Base-by-base conservation (phyloP, 139 green algal species). In the Coelastrella sp. region DNA sequence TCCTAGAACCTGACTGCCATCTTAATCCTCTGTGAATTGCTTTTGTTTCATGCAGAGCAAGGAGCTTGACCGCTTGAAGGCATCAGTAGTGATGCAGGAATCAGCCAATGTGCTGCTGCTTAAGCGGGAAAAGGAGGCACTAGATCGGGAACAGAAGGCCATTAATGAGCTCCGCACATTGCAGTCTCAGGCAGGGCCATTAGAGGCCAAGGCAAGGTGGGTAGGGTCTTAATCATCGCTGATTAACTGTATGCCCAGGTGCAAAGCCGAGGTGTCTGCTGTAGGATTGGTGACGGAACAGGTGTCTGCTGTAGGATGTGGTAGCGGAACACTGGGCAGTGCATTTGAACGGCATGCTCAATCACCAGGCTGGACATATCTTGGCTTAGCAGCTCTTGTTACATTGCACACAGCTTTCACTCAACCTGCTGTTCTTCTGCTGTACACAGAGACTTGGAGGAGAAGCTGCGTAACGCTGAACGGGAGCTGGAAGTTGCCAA, bases 371-470 rank as follows among this genome's bases (percentile, higher is more conserved):
- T n/a, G n/a, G n/a, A n/a, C n/a, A n/a, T n/a, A n/a, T n/a, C n/a
- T n/a, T n/a, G n/a, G n/a, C n/a, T n/a, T n/a, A n/a, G n/a, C n/a
- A n/a, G n/a, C n/a, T n/a, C n/a, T n/a, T n/a, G n/a, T n/a, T n/a
- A n/a, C n/a, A n/a, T n/a, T n/a, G n/a, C n/a, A n/a, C n/a, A n/a
- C n/a, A n/a, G n/a, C n/a, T n/a, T n/a, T n/a, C n/a, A n/a, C n/a
- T n/a, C n/a, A n/a, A n/a, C n/a, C n/a, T n/a, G n/a, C n/a, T n/a
- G n/a, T n/a, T n/a, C n/a, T n/a, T n/a, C n/a, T n/a, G n/a, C n/a
- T n/a, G n/a, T n/a, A n/a, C n/a, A n/a, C 50, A 81, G 73, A 9
- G 73, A 81, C 7, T 50, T 81, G 32, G 50, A 81, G 48, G 32
- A 30, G 13, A 6, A 17, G 73, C 73, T 81, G 48, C 32, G n/a